Evolutionary conservation across 768 basidiomycete genomes (phyloP).

Genomic region (Naganishia friedmannii): DNA sequence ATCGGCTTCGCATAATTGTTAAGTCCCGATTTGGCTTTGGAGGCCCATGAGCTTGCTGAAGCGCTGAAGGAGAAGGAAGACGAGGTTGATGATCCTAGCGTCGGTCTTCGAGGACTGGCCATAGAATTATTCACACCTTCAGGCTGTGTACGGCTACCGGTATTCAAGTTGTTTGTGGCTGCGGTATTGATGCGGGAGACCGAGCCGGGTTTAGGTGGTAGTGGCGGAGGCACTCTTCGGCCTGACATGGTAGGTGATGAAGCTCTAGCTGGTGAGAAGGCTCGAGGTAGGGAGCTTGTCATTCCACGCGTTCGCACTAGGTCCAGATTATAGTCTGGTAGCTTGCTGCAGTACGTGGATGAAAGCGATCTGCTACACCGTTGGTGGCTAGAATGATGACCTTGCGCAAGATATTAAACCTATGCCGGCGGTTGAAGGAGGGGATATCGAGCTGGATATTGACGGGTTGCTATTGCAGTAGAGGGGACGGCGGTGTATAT

Average conservation of each 20-base stretch:
- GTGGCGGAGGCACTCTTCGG: constrained; percentile 10
- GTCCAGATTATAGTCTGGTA: too few species aligned
- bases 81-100: not conserved
- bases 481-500: too few species aligned
- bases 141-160: not conserved
- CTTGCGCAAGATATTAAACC: too few species aligned
- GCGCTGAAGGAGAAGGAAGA: constrained; percentile 10
- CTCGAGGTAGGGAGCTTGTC: constrained; percentile 2
- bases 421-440: too few species aligned
- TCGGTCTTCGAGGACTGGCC: constrained; percentile 5
- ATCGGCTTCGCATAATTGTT: constrained; percentile 25
- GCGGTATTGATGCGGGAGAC: not conserved
- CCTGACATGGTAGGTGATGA: constrained; percentile 21
- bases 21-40: constrained; percentile 20
- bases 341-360: too few species aligned
- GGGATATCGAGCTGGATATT: too few species aligned
- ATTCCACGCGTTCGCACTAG: not conserved
- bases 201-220: constrained; percentile 5
- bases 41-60: constrained; percentile 19
- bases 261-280: constrained; percentile 13
- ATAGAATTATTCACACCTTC: not conserved
- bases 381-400: too few species aligned
- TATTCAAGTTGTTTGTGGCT: not conserved
- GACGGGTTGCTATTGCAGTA: too few species aligned
- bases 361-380: too few species aligned